Base-by-base conservation (phyloP, 768 basidiomycete species). In the Rossbeevera mucosa region DNA sequence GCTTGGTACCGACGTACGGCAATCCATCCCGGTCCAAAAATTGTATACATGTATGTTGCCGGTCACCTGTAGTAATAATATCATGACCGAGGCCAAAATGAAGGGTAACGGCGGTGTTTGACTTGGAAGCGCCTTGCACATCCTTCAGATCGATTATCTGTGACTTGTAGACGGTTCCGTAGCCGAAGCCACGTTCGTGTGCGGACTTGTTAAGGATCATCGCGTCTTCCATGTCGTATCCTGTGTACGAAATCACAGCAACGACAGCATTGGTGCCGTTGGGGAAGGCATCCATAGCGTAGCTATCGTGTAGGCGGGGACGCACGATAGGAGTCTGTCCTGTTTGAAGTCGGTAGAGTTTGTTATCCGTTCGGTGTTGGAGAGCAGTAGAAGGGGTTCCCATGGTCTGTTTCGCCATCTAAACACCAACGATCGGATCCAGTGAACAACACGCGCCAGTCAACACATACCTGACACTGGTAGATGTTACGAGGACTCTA, bases 361-460 rank as follows among this genome's bases (percentile, higher is more conserved):
- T 99, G 76, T 98, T 98, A 72, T 99, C 96, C 9, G 96, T 98
- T 53, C 96, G 81, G 63, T 94, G 91, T 61, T 81, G 80, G 36
- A 98, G 69, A 5, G 93, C 88, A 2, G 94, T 97, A 28, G 93
- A 86, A 2, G 96, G 95, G 18, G 96, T 98, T 24, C 96, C 96
- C 96, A 99, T 99, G 2, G 91, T 89, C 82, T 99, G 96, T 76
- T 99, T 99, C 68, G 94, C 94, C 96, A 99, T 99, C 87, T 98
- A 68, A 50, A 56, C 25, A n/a, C 20, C 14, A 43, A 43, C 16
- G 12, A 25, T 68, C 46, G 59, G 46, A 22, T 22, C 44, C 40
- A 33, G 25, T 28, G 18, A 18, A 40, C 9, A 43, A 40, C 25
- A 41, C 14, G n/a, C 26, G 25, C 30, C 14, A 18, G 42, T 22